Evolutionary conservation across 495 filamentous ascomycete species (phyloP), one percentile per base, ranked within the genome.

Genomic region (Articulospora tetracladia): DNA sequence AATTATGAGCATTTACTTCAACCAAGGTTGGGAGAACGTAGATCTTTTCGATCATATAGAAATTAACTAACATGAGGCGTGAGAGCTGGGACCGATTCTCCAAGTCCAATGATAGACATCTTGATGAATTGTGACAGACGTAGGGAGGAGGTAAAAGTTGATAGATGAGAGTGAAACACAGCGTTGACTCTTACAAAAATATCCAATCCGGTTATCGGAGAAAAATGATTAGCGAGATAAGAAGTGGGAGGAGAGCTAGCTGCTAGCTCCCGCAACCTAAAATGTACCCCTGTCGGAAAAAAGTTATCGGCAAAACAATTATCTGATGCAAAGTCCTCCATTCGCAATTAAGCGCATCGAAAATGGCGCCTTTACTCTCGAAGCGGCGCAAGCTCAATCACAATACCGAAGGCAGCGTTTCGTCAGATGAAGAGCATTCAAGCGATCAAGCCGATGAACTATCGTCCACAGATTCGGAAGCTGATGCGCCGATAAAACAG

Each of bases 21-120:
- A 59, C 48, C 34, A 10, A 47, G n/a, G 41, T 6, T 47, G 41
- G 23, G 15, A 39, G 10, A n/a, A n/a, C n/a, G n/a, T n/a, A n/a
- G n/a, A n/a, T n/a, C n/a, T n/a, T n/a, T n/a, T n/a, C n/a, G 23
- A 25, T 12, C 20, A 58, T 54, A 36, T 56, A 64, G 36, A 50
- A 10, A 13, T 11, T 34, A 19, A 70, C 82, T 74, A 71, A 86
- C 83, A 70, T 86, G 83, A 27, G 78, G 77, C 53, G 83, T 86
- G 47, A 85, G 76, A 41, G 81, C 76, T 12, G 83, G 83, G 58
- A 86, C 85, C 13, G 83, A 80, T 58, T 79, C 78, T 55, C 83
- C 83, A 39, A 86, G 60, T 36, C 64, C 61, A 26, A 66, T 66
- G 32, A 62, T 48, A 44, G 66, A 68, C 66, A 68, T 68, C 44